These are phyloP conservation scores for Magnaporthiopsis poae DNA, from an alignment of 2,329 filamentous ascomycete genomes.

Conservation along the genomic window DNA sequence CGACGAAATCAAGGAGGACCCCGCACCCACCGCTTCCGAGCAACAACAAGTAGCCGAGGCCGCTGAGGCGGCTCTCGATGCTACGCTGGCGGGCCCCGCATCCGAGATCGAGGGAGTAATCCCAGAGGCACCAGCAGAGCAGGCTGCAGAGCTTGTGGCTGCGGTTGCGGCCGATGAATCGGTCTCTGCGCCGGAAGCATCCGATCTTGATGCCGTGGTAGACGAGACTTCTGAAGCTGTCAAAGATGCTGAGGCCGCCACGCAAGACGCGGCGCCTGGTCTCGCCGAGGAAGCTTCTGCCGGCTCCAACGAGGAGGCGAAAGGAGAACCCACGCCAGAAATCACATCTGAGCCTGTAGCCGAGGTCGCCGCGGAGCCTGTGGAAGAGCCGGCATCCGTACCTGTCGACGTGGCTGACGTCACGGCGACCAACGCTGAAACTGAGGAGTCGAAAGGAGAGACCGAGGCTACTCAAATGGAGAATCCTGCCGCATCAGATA, in stretches of 20 bases:
- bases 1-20: not conserved
- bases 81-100: not conserved
- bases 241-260: not conserved
- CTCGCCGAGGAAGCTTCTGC: slow-evolving; percentile 1
- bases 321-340: not conserved
- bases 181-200: not conserved
- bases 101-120: not conserved
- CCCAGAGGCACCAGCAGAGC: no score
- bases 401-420: slow-evolving; percentile 9
- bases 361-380: slow-evolving; percentile 3
- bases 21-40: no score
- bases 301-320: no score
- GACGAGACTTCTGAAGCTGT: not conserved
- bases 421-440: not conserved
- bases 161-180: not conserved
- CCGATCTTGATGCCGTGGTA: not conserved
- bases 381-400: slow-evolving; percentile 10
- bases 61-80: not conserved
- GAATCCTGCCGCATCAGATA: not conserved
- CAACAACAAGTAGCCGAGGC: not conserved
- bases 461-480: not conserved
- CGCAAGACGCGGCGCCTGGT: not conserved
- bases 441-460: not conserved
- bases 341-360: slow-evolving; percentile 1
- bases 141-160: not conserved